Evolutionary conservation across 2,329 filamentous ascomycete genomes (phyloP).

Genomic region (Scytalidium sp.): DNA sequence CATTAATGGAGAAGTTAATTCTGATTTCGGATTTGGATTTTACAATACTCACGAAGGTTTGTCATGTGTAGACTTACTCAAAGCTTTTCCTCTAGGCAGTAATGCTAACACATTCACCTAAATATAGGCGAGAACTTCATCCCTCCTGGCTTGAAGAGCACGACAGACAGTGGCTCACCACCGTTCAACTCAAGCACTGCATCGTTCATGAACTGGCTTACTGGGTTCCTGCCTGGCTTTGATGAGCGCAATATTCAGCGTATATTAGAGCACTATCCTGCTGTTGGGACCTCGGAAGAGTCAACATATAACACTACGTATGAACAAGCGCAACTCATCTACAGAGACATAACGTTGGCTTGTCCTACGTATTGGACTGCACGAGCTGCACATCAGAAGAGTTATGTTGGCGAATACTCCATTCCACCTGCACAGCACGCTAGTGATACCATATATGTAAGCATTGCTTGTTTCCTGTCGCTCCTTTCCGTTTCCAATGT

Average conservation of each 20-base stretch:
- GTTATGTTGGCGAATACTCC: constrained; percentile 58
- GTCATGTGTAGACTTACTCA: not conserved
- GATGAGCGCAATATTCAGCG: constrained; percentile 33
- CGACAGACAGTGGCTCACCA: constrained; percentile 26
- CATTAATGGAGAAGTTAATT: constrained; percentile 35
- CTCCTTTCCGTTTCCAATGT: not conserved
- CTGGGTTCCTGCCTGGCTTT: constrained; percentile 50
- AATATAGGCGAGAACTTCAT: constrained; percentile 55
- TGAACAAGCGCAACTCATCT: constrained; percentile 52
- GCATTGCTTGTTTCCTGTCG: constrained; percentile 13
- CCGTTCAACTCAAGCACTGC: constrained; percentile 47
- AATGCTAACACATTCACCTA: not conserved
- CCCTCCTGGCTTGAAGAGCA: constrained; percentile 42
- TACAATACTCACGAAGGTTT: constrained; percentile 56
- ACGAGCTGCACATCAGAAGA: constrained; percentile 36
- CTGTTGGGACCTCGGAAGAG: constrained; percentile 40
- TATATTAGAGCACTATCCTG: constrained; percentile 46
- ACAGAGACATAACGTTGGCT: constrained; percentile 54
- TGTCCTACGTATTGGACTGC: constrained; percentile 59
- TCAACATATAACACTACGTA: constrained; percentile 46
- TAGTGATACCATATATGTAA: constrained; percentile 53
- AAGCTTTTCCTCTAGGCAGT: too few relatives aligned
- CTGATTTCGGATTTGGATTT: constrained; percentile 46
- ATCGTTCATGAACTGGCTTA: constrained; percentile 51
- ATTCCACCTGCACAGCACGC: constrained; percentile 58